Conservation (phyloP, 176 grass and related monocot species). For the Hsuehochloa calcarea region DNA sequence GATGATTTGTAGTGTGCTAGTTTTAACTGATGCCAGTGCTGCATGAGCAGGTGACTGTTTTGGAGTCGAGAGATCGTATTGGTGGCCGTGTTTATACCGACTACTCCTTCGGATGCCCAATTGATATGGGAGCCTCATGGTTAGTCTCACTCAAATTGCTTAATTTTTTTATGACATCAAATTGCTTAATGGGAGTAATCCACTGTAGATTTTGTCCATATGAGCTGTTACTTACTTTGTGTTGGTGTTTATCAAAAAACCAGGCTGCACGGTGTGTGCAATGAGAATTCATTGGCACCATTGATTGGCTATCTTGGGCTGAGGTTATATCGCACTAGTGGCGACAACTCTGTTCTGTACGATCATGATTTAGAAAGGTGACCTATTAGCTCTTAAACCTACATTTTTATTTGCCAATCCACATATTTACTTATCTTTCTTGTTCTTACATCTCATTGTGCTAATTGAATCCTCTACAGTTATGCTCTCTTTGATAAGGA, state of each 20-base stretch:
- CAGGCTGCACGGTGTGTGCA: conserved; percentile 87
- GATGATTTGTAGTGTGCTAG: not conserved
- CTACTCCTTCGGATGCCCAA: conserved; percentile 84
- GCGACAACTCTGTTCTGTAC: conserved; percentile 87
- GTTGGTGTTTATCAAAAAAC: conserved; percentile 13
- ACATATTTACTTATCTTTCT: not conserved
- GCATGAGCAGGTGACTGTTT: conserved; percentile 59
- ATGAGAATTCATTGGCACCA: conserved; percentile 87
- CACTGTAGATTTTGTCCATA: not conserved
- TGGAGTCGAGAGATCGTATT: conserved; percentile 82
- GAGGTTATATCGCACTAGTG: conserved; percentile 85
- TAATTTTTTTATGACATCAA: not conserved
- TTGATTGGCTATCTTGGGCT: conserved; percentile 76
- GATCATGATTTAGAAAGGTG: conserved; percentile 97
- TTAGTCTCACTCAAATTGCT: conserved; percentile 31
- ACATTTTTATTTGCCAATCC: not conserved
- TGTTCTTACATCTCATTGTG: conserved; percentile 5
- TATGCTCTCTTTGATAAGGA: conserved; percentile 86
- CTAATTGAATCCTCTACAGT: conserved; percentile 29
- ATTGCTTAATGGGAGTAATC: not conserved
- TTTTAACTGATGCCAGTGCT: not conserved
- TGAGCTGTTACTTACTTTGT: not conserved
- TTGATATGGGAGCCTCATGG: conserved; percentile 99
- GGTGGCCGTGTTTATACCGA: conserved; percentile 79
- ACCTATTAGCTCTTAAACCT: not conserved